Conservation (phyloP, 495 filamentous ascomycete species). For the Talaromyces adpressus region DNA sequence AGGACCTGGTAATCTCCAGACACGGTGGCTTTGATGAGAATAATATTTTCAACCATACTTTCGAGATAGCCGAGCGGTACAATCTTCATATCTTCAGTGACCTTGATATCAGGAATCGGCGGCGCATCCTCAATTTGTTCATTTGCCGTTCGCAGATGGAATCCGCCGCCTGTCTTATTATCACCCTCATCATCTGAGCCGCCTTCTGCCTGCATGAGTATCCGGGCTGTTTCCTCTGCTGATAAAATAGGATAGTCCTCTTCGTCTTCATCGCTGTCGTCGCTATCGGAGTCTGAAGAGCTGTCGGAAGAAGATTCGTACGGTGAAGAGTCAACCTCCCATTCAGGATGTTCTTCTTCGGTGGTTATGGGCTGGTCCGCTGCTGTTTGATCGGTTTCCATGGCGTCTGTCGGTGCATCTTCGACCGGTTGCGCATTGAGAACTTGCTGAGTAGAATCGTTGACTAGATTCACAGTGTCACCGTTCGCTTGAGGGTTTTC, state of each 20-base stretch:
- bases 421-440: background rate
- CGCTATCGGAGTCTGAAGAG: constrained; percentile 36
- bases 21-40: constrained; percentile 71
- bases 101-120: constrained; percentile 63
- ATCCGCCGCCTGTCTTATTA: constrained; percentile 33
- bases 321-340: constrained; percentile 60
- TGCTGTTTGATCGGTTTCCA: constrained; percentile 27
- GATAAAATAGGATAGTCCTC: constrained; percentile 65
- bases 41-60: constrained; percentile 63
- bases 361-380: constrained; percentile 11
- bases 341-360: constrained; percentile 62
- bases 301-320: constrained; percentile 49
- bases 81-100: constrained; percentile 71
- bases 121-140: constrained; percentile 61
- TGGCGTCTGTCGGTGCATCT: constrained; percentile 15
- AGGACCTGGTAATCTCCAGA: constrained; percentile 78
- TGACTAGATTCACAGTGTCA: background rate
- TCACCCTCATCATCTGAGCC: constrained; percentile 65
- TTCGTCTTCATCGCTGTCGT: constrained; percentile 59
- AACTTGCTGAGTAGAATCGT: background rate
- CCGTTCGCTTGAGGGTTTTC: background rate
- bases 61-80: constrained; percentile 65
- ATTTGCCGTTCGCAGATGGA: constrained; percentile 60
- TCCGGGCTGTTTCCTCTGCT: constrained; percentile 68
- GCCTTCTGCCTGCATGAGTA: constrained; percentile 70